phyloP scores from a whole-genome alignment of 257 asterid species.

The Solanum habrochaites region DNA sequence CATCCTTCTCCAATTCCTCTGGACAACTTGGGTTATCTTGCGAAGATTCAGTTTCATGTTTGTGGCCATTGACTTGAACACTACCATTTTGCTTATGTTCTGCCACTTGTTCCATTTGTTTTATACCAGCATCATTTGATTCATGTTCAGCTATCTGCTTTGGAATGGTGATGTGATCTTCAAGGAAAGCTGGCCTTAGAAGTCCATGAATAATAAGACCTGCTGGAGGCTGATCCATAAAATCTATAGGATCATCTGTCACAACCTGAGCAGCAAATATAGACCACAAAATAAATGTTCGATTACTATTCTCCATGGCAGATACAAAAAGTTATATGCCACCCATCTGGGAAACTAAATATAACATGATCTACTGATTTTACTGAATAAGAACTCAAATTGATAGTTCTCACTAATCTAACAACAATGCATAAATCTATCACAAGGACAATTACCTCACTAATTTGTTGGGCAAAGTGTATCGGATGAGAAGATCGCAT shows the following conservation, averaged over 20 bases:
- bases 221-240: constrained; percentile 88
- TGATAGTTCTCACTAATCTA: not conserved
- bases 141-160: constrained; percentile 53
- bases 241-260: constrained; percentile 76
- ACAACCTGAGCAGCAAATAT: constrained; percentile 41
- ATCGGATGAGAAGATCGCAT: constrained; percentile 95
- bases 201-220: constrained; percentile 89
- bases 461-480: constrained; percentile 66
- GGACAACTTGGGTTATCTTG: constrained; percentile 47
- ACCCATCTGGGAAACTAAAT: not conserved
- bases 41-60: constrained; percentile 30
- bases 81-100: constrained; percentile 35
- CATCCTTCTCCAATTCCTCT: constrained; percentile 60
- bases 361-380: not conserved
- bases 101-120: constrained; percentile 10
- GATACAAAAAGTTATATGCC: not conserved
- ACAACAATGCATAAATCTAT: not conserved
- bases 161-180: constrained; percentile 67
- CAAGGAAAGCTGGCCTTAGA: constrained; percentile 79
- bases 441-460: constrained; percentile 42
- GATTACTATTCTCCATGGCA: not conserved
- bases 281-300: not conserved
- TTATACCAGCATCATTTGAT: constrained; percentile 18
- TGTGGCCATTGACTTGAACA: constrained; percentile 50
- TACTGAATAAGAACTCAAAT: not conserved